Conservation (phyloP, 352 stramenopile species). For the Phytophthora citricola region DNA sequence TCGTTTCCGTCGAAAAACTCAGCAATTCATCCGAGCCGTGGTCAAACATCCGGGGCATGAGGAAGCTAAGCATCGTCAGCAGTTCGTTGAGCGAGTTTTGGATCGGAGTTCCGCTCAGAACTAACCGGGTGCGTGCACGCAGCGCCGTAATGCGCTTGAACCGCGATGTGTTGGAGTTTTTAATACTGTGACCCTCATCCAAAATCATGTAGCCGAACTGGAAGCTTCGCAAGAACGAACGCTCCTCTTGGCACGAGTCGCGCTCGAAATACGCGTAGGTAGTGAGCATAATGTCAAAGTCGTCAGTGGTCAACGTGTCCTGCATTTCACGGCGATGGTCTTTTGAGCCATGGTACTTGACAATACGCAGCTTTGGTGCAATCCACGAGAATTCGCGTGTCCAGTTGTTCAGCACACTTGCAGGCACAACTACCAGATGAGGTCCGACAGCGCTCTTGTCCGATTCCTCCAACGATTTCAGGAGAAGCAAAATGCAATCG, state of each 20-base stretch:
- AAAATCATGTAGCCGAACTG: slow-evolving; percentile 93
- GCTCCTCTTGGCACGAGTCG: slow-evolving; percentile 85
- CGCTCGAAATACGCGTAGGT: slow-evolving; percentile 94
- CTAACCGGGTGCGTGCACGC: slow-evolving; percentile 71
- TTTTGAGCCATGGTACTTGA: slow-evolving; percentile 87
- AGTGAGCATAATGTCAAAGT: slow-evolving; percentile 89
- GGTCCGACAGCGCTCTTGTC: slow-evolving; percentile 52
- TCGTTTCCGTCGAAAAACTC: slow-evolving; percentile 85
- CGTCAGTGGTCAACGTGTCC: slow-evolving; percentile 48
- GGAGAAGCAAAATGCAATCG: slow-evolving; percentile 80
- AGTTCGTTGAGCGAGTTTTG: slow-evolving; percentile 92
- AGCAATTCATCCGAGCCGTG: slow-evolving; percentile 82
- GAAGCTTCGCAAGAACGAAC: slow-evolving; percentile 79
- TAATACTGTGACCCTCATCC: slow-evolving; percentile 95
- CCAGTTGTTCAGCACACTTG: slow-evolving; percentile 95
- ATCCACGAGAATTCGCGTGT: slow-evolving; percentile 93
- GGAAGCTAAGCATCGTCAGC: slow-evolving; percentile 90
- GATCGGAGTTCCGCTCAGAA: slow-evolving; percentile 90
- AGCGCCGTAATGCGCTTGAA: slow-evolving; percentile 91
- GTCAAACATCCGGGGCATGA: slow-evolving; percentile 93
- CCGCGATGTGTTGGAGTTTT: slow-evolving; percentile 90
- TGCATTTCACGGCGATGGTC: slow-evolving; percentile 66
- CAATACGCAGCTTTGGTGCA: slow-evolving; percentile 87
- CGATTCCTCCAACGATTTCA: slow-evolving; percentile 51
- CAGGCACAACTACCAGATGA: slow-evolving; percentile 94